phyloP scores from a whole-genome alignment of 441 rosid species.

The Eruca vesicaria region DNA sequence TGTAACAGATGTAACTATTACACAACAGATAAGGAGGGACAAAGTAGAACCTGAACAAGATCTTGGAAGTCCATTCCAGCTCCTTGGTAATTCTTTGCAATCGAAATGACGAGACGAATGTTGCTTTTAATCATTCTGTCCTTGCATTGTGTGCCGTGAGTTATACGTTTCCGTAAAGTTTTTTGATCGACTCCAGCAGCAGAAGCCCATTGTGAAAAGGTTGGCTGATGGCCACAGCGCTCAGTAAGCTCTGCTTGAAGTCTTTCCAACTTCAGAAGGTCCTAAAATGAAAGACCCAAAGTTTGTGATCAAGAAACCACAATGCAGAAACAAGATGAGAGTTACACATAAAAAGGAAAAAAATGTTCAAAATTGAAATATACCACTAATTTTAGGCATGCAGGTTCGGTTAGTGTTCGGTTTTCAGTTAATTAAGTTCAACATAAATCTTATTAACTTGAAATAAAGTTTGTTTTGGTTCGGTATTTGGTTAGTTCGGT shows the following conservation, averaged over 20 bases:
- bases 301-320: constrained; percentile 14
- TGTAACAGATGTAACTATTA: background rate
- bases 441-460: too few species aligned
- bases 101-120: constrained; percentile 89
- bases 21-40: background rate
- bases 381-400: too few species aligned
- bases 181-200: constrained; percentile 80
- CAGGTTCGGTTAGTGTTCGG: too few species aligned
- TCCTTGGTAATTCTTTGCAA: constrained; percentile 88
- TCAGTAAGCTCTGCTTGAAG: constrained; percentile 69
- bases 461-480: too few species aligned
- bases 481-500: too few species aligned
- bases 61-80: constrained; percentile 90
- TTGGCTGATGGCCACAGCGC: constrained; percentile 69
- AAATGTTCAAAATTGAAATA: background rate
- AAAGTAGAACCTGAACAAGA: constrained; percentile 77
- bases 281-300: constrained; percentile 48
- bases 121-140: constrained; percentile 95
- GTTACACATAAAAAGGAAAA: background rate
- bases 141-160: constrained; percentile 69
- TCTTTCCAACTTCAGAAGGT: constrained; percentile 76
- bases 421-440: too few species aligned
- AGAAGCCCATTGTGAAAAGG: constrained; percentile 86
- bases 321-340: background rate
- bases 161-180: constrained; percentile 67